Percentiles rank a stretch among this genome's conserved stretches.
Conservation (phyloP, 2,329 filamentous ascomycete species). For the Neonectria magnoliae region DNA sequence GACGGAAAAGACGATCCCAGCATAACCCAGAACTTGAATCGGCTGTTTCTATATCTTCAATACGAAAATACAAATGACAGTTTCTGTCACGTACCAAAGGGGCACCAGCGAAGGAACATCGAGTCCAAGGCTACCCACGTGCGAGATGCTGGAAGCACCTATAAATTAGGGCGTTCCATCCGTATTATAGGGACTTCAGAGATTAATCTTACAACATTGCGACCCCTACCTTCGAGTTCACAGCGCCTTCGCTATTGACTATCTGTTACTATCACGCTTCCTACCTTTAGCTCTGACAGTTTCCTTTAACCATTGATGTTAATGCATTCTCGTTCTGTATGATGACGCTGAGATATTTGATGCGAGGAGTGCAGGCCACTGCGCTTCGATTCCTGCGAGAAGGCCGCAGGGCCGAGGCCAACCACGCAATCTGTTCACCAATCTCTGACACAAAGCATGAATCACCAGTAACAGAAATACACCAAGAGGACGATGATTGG, state of each 20-base stretch:
- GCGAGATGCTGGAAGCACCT: too few species aligned
- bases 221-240: too few species aligned
- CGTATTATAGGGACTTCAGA: too few species aligned
- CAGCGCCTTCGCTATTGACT: too few species aligned
- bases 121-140: too few species aligned
- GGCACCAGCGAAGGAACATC: too few species aligned
- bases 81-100: too few species aligned
- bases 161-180: too few species aligned
- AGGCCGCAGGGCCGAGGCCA: constrained; percentile 2
- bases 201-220: too few species aligned
- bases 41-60: neutral
- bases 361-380: neutral
- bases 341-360: neutral
- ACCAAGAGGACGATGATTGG: neutral
- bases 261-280: too few species aligned
- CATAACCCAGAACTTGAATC: constrained; percentile 11
- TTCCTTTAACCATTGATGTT: neutral
- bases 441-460: constrained; percentile 10
- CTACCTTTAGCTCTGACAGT: too few species aligned
- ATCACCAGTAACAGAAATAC: neutral
- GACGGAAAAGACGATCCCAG: constrained; percentile 15
- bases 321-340: neutral
- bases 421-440: constrained; percentile 23
- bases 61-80: too few species aligned
- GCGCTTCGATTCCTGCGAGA: neutral